These are phyloP conservation scores for Schizosaccharomyces osmophilus DNA, from an alignment of 805 yeast genomes.

Conservation along the genomic window DNA sequence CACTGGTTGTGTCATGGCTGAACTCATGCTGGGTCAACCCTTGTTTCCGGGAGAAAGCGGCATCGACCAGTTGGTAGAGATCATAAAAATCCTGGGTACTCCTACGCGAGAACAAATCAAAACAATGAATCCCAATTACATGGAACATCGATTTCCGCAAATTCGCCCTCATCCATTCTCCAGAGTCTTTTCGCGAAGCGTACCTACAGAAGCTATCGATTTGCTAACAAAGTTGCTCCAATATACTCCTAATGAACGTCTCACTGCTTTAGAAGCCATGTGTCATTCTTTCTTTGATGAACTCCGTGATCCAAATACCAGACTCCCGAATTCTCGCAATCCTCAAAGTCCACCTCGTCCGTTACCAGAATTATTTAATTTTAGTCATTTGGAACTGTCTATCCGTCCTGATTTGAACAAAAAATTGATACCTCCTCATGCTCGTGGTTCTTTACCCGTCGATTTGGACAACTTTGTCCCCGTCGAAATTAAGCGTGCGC, in stretches of 20 bases:
- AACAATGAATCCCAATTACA: conserved; percentile 88
- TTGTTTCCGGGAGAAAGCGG: conserved; percentile 95
- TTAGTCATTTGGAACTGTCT: conserved; percentile 27
- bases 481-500: conserved; percentile 11
- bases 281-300: conserved; percentile 80
- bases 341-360: conserved; percentile 51
- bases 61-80: conserved; percentile 89
- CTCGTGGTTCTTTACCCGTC: conserved; percentile 20
- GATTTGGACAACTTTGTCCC: conserved; percentile 39
- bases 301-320: conserved; percentile 30
- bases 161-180: conserved; percentile 28
- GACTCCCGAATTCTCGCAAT: conserved; percentile 21
- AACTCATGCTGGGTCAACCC: conserved; percentile 82
- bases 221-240: conserved; percentile 58
- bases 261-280: conserved; percentile 58
- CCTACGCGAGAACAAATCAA: conserved; percentile 79
- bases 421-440: conserved; percentile 18
- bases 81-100: conserved; percentile 84
- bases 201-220: conserved; percentile 58
- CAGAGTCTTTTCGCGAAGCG: conserved; percentile 50
- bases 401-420: conserved; percentile 19
- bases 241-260: conserved; percentile 69
- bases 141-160: conserved; percentile 84
- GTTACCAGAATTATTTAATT: conserved; percentile 57
- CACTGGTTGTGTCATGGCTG: conserved; percentile 96